Conservation (phyloP, 345 rosid genomes). For the Sisymbrium altissimum region DNA sequence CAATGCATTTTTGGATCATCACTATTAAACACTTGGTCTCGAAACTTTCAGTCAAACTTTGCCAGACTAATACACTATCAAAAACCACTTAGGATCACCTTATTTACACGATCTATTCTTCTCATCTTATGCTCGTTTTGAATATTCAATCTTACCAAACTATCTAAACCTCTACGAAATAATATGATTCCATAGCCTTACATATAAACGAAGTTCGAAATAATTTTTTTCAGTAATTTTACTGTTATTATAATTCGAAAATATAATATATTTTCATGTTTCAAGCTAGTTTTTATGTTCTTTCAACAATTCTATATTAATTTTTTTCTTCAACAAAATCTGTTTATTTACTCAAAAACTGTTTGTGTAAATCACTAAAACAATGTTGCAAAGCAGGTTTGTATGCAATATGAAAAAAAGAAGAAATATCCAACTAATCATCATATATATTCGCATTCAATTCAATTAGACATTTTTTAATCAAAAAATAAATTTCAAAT, state of each 20-base stretch:
- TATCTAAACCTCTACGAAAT: not conserved
- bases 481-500: not conserved
- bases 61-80: not conserved
- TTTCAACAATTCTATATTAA: too few species aligned
- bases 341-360: not conserved
- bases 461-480: not conserved
- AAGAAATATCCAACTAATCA: not conserved
- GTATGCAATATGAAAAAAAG: not conserved
- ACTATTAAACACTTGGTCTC: too few species aligned
- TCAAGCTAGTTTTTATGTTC: too few species aligned
- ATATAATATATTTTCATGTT: too few species aligned
- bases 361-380: not conserved
- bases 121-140: not conserved
- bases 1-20: too few species aligned
- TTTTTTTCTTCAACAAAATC: not conserved
- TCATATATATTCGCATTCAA: not conserved
- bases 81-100: not conserved
- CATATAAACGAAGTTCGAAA: too few species aligned
- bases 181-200: too few species aligned
- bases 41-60: not conserved
- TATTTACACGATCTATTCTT: not conserved
- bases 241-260: too few species aligned
- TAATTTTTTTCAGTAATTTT: too few species aligned
- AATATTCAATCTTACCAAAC: not conserved
- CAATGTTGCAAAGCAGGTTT: not conserved